These are phyloP conservation scores for Pestalotiopsis sp. DNA, from an alignment of 2,329 filamentous ascomycete genomes.

Conservation along the genomic window DNA sequence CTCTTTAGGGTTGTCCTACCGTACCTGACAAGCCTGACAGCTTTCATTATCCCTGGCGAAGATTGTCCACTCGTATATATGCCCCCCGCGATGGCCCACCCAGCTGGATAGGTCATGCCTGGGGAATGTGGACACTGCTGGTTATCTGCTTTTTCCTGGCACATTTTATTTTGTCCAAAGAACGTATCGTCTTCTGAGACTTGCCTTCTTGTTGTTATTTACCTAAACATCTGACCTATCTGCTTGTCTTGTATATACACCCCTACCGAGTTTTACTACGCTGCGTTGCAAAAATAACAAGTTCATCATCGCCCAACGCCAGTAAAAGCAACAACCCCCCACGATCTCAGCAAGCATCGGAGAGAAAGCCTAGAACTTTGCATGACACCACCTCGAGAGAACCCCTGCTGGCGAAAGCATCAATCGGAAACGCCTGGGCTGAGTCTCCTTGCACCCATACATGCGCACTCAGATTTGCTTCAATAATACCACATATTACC, in stretches of 20 bases:
- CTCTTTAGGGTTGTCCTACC: not conserved
- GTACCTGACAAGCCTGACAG: constrained; percentile 6
- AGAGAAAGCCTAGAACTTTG: not conserved
- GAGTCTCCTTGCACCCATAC: not conserved
- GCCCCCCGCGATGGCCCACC: not conserved
- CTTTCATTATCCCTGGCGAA: not conserved
- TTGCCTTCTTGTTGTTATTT: not conserved
- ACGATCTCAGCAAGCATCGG: not conserved
- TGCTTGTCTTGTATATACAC: too few relatives aligned
- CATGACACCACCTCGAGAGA: not conserved
- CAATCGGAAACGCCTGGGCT: not conserved
- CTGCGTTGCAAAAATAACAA: not conserved
- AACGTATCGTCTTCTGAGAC: not conserved
- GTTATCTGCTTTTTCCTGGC: not conserved
- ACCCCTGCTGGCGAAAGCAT: not conserved
- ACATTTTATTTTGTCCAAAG: not conserved
- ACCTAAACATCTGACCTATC: too few relatives aligned
- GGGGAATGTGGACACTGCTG: not conserved
- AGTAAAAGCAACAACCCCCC: not conserved
- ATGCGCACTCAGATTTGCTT: not conserved
- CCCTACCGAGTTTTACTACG: not conserved
- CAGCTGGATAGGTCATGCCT: not conserved
- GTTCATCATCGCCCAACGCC: not conserved
- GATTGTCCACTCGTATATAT: constrained; percentile 3
- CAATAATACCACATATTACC: not conserved